Base-by-base conservation (phyloP, 257 asterid genomes). In the Nicotiana knightiana region DNA sequence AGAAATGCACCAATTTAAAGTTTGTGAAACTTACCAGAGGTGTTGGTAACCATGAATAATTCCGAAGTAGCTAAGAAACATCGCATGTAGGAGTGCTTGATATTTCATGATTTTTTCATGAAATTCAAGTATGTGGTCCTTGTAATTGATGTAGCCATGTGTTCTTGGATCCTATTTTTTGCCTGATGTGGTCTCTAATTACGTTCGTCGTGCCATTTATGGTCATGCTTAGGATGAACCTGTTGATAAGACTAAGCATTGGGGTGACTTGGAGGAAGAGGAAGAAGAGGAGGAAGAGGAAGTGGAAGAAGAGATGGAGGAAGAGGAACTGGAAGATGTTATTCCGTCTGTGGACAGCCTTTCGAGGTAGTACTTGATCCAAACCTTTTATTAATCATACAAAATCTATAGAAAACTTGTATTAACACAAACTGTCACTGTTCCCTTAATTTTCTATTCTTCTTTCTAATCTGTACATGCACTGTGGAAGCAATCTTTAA, bases 211-310 rank as follows among this genome's bases (percentile, higher is more conserved):
- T 68, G 77, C 57, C 77, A 39, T 68, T 39, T 43, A 43, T 46
- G 58, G 33, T 70, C 58, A 13, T 70, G n/a, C 59, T 70, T 70
- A 95, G 99, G 99, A 93, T 85, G 99, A 95, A 88, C 97, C 97
- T 10, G 89, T 95, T 76, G 98, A 95, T 85, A 93, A 93, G 89
- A 79, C 87, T 32, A 95, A 93, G 89, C 99, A 95, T 85, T 95
- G 99, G 99, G 99, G 99, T 28, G 98, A 93, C 82, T 88, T 93
- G 90, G 98, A 92, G 85, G 97, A 95, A 83, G 99, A 95, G 82
- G 98, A 95, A 81, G 99, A 93, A 39, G 95, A 89, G 39, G 98
- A 95, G 37, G 97, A 91, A 8, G 99, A 91, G 57, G 97, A 90
- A 16, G 92, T 85, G 54, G 97, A 93, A 48, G 99, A 95, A 53